Base-by-base conservation (phyloP, 768 basidiomycete genomes). In the Calocera viscosa region DNA sequence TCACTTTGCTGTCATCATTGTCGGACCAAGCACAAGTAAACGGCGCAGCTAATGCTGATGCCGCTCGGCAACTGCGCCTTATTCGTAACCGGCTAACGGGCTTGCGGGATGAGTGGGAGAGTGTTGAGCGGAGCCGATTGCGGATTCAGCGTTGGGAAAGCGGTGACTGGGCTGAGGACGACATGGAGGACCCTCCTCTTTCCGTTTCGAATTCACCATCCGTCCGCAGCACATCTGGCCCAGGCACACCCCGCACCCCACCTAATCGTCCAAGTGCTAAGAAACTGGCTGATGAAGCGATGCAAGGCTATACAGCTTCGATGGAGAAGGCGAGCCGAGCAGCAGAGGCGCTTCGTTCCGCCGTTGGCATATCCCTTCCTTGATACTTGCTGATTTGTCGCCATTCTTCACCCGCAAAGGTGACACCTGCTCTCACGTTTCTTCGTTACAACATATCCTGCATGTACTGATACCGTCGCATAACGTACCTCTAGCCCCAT, bases 21-120 rank as follows among this genome's bases (percentile, higher is more conserved):
- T 90, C 88, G 28, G 91, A 94, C 72, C 89, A 92, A 68, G 88
- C 90, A 16, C 91, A 94, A 74, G 90, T 92, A 64, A 91, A 91
- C 72, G 85, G 87, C 11, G 92, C 89, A 0, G 88, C 87, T 2
- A 87, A 89, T 11, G 86, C 90, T 0, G 91, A 94, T 67, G 88
- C 91, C 0, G 90, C 90, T 53, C 83, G 91, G 40, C 91, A 90
- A 76, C 86, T 94, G 43, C 87, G 91, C 63, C 88, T 89, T 16
- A 76, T 92, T 69, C 90, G 89, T 78, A 91, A 92, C 72, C 89
- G 88, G 70, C 76, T 93, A 33, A 87, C 86, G 5, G 88, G 84
- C 24, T 90, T 89, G 87, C 82, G 86, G 66, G 81, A 82, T 34
- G 91, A 93, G 66, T 90, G 86, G 82, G 91, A 93, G 70, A 89